Evolutionary conservation across 148 eudicot species (phyloP).

Genomic region (Fagopyrum tataricum): DNA sequence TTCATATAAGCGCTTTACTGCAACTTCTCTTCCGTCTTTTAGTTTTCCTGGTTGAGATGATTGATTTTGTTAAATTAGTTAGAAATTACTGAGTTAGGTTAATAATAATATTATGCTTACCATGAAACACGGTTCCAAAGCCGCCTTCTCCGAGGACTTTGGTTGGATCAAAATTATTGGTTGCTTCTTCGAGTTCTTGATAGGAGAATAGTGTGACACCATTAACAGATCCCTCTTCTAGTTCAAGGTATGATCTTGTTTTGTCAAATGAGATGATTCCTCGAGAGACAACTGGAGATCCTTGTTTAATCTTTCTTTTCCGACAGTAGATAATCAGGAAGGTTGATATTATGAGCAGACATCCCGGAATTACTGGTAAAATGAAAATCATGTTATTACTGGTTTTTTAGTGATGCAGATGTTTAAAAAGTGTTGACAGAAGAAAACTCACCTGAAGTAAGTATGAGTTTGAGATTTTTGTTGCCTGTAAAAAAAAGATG

Average conservation of each 20-base stretch:
- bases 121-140: constrained; percentile 48
- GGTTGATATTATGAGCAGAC: constrained; percentile 3
- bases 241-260: constrained; percentile 24
- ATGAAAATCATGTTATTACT: neutral
- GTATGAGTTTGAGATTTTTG: neutral
- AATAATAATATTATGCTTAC: constrained; percentile 25
- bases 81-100: neutral
- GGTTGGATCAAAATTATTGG: constrained; percentile 35
- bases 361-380: constrained; percentile 23
- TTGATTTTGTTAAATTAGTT: neutral
- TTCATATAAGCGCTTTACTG: constrained; percentile 49
- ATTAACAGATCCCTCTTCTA: constrained; percentile 23
- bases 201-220: constrained; percentile 40
- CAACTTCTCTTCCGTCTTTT: constrained; percentile 47
- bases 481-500: constrained; percentile 5
- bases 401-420: neutral
- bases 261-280: constrained; percentile 17
- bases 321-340: constrained; percentile 15
- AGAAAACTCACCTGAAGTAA: constrained; percentile 10
- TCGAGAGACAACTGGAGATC: neutral
- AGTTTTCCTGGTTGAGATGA: constrained; percentile 29
- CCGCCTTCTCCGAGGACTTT: constrained; percentile 55
- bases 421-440: neutral
- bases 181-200: constrained; percentile 40
- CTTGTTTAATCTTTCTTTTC: constrained; percentile 10